Percentiles rank a stretch among this genome's conserved stretches.
Conservation (phyloP, 139 green algal genomes). For the Coccomyxa sp. region DNA sequence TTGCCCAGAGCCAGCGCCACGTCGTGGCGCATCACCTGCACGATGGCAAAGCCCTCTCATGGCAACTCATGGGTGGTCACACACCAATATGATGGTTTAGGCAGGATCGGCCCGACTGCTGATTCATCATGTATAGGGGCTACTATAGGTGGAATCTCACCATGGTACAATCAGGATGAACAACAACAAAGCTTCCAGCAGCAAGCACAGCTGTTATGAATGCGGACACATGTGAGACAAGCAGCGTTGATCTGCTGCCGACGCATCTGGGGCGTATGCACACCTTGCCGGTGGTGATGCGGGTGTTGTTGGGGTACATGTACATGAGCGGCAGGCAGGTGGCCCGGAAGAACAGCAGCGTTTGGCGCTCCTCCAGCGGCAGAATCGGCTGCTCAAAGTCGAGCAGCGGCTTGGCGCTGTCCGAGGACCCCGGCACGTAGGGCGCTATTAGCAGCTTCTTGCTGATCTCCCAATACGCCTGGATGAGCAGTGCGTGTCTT, state of each 20-base stretch:
- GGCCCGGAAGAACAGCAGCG: neutral
- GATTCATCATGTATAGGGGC: too few relatives aligned
- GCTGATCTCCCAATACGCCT: neutral
- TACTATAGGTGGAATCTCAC: too few relatives aligned
- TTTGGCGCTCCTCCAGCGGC: constrained; percentile 1
- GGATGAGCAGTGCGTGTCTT: neutral
- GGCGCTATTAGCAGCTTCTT: constrained; percentile 3
- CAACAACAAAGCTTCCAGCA: too few relatives aligned
- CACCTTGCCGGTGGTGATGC: neutral
- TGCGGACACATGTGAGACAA: too few relatives aligned
- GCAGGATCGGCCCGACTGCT: too few relatives aligned
- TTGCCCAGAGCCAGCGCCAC: neutral
- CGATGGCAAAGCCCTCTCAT: neutral
- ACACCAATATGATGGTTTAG: too few relatives aligned
- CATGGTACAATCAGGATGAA: too few relatives aligned
- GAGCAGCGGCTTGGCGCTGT: neutral
- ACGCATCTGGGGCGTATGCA: too few relatives aligned
- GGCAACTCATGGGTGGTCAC: neutral
- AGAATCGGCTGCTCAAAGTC: neutral
- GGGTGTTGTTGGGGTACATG: neutral
- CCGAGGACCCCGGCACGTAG: neutral
- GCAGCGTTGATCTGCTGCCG: too few relatives aligned
- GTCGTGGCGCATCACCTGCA: neutral
- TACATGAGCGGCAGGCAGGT: neutral
- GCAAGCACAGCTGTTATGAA: too few relatives aligned